Evolutionary conservation across 805 yeast genomes (phyloP).

Genomic region (Yarrowia bubula): DNA sequence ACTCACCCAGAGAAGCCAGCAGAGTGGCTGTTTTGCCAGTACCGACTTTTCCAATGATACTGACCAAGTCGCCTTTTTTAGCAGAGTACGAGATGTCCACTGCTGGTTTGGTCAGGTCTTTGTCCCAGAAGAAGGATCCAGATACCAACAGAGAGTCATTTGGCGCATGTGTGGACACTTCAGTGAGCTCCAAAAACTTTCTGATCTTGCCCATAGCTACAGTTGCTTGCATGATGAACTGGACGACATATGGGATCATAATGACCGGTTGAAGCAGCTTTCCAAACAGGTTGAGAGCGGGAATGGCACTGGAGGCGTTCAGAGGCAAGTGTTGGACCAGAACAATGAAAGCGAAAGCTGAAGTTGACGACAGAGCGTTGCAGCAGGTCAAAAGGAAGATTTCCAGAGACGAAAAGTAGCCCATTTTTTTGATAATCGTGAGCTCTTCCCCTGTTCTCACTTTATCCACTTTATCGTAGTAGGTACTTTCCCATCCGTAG

Average conservation of each 20-base stretch:
- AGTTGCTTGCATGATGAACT: background rate
- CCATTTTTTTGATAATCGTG: background rate
- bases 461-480: background rate
- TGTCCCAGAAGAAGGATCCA: background rate
- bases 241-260: background rate
- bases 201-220: background rate
- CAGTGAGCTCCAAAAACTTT: background rate
- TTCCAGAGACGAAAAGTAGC: background rate
- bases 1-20: slow-evolving; percentile 72
- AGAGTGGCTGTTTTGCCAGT: slow-evolving; percentile 78
- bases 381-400: background rate
- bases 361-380: background rate
- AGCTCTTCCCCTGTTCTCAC: background rate
- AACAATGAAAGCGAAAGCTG: background rate
- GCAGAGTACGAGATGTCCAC: slow-evolving; percentile 55
- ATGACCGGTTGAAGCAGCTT: background rate
- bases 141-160: background rate
- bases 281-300: background rate
- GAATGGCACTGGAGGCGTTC: background rate
- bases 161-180: no score
- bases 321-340: background rate
- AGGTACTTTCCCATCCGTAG: background rate
- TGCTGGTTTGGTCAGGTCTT: background rate
- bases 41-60: slow-evolving; percentile 84
- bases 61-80: slow-evolving; percentile 68